Evolutionary conservation across 148 eudicot genomes (phyloP).

Genomic region (Camellia lanceoleosa): DNA sequence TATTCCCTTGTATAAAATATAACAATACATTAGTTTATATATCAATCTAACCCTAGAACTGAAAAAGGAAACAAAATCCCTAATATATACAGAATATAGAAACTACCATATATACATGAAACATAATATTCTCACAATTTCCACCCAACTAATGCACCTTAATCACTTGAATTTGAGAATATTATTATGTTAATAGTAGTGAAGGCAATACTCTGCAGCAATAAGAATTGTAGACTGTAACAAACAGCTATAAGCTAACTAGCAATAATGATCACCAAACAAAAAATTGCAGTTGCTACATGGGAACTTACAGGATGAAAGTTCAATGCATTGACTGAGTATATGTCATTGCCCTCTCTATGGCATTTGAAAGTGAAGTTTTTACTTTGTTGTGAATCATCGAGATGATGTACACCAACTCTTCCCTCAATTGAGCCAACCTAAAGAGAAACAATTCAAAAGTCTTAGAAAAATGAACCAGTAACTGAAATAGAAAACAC

Average conservation of each 20-base stretch:
- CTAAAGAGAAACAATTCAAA: conserved; percentile 31
- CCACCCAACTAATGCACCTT: too few species aligned
- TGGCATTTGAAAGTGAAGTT: conserved; percentile 97
- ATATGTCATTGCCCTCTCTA: conserved; percentile 79
- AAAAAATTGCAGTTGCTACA: neutral
- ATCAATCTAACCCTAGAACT: too few species aligned
- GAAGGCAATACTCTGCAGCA: too few species aligned
- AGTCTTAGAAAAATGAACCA: neutral
- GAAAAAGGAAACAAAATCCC: too few species aligned
- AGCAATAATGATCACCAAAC: neutral
- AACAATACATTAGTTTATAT: too few species aligned
- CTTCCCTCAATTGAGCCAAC: conserved; percentile 97
- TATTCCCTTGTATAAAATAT: too few species aligned
- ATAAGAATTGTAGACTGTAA: neutral
- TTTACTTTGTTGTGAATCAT: conserved; percentile 74
- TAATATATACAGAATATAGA: too few species aligned
- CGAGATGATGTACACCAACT: conserved; percentile 97
- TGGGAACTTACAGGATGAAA: conserved; percentile 80
- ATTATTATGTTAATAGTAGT: too few species aligned
- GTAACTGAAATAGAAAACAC: neutral
- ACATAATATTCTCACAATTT: neutral
- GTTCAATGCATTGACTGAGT: conserved; percentile 83
- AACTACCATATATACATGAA: too few species aligned
- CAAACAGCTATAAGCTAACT: neutral
- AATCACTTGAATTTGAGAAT: too few species aligned